These are phyloP conservation scores for Alternaria alternata DNA, from an alignment of 2,329 filamentous ascomycete genomes.

Conservation along the genomic window DNA sequence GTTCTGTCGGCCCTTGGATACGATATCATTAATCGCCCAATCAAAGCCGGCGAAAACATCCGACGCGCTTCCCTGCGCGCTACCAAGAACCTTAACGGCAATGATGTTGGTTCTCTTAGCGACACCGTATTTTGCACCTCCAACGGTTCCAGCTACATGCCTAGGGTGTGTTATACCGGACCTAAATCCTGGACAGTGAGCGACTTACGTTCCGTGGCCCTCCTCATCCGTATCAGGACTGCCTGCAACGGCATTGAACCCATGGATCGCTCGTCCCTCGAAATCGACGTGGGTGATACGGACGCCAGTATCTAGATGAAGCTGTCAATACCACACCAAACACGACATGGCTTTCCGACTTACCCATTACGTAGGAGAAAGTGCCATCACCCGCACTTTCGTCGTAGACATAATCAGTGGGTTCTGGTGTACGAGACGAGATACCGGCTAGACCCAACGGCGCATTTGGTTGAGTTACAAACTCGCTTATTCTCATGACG, in stretches of 20 bases:
- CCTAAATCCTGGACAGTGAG: accelerated
- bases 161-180: background rate
- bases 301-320: constrained; percentile 65
- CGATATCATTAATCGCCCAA: constrained; percentile 48
- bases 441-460: constrained; percentile 44
- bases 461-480: constrained; percentile 30
- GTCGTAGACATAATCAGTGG: constrained; percentile 40
- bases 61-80: constrained; percentile 16
- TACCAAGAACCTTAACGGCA: constrained; percentile 42
- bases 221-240: constrained; percentile 31
- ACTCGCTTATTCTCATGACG: constrained; percentile 33
- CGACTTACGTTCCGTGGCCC: constrained; percentile 40
- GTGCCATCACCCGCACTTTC: constrained; percentile 33
- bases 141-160: constrained; percentile 46
- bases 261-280: constrained; percentile 39
- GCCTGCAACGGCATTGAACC: constrained; percentile 36
- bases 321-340: background rate
- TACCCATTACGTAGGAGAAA: constrained; percentile 61
- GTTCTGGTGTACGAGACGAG: constrained; percentile 31
- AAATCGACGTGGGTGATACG: constrained; percentile 58
- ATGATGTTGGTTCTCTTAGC: constrained; percentile 47
- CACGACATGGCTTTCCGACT: background rate
- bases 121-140: constrained; percentile 42
- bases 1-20: constrained; percentile 35
- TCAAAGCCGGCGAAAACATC: constrained; percentile 42